These are phyloP conservation scores for Macrolepiota fuliginosa DNA, from an alignment of 768 basidiomycete genomes.

Conservation along the genomic window DNA sequence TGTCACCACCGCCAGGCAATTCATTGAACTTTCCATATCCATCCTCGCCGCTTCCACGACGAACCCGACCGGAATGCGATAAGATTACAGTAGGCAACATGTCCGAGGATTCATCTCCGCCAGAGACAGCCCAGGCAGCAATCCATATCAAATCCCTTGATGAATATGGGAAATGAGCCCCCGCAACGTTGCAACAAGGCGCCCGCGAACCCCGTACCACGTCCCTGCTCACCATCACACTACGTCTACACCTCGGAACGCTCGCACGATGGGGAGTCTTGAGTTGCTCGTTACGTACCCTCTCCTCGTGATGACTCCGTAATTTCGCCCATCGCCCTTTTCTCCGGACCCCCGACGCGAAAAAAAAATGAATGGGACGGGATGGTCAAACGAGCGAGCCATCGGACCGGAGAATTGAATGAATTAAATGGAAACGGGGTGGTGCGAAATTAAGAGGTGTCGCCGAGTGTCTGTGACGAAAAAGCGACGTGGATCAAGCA, in stretches of 20 bases:
- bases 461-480: neutral
- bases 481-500: slow-evolving; percentile 1
- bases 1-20: neutral
- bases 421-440: neutral
- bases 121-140: neutral
- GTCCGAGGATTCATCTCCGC: neutral
- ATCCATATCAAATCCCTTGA: neutral
- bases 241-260: neutral
- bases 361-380: neutral
- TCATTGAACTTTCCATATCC: neutral
- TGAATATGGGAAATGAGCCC: neutral
- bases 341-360: neutral
- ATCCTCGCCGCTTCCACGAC: neutral
- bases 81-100: neutral
- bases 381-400: neutral
- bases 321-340: neutral
- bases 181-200: neutral
- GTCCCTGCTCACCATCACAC: neutral
- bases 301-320: neutral
- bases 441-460: neutral
- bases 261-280: neutral
- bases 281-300: neutral
- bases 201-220: neutral
- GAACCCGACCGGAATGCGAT: neutral
- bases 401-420: neutral